phyloP scores from a whole-genome alignment of 2,329 filamentous ascomycete genomes.

The Kalmusia sp. region DNA sequence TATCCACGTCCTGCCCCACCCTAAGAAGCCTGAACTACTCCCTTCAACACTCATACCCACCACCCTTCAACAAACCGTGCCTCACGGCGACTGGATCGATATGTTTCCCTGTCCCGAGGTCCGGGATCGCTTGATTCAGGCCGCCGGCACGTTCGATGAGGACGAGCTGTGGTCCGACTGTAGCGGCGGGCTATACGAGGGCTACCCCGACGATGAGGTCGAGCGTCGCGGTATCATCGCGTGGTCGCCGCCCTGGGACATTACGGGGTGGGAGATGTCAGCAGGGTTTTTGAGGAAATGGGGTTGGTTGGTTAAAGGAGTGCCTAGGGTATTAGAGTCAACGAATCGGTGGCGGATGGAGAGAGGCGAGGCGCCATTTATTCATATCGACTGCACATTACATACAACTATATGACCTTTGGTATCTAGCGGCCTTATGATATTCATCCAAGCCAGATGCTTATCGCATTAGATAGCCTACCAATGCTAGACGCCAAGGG shows the following conservation, averaged over 20 bases:
- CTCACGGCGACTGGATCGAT: slow-evolving; percentile 64
- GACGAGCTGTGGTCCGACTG: slow-evolving; percentile 13
- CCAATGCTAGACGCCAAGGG: too few relatives aligned
- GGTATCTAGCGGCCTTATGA: background rate
- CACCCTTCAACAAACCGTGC: slow-evolving; percentile 53
- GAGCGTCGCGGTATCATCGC: slow-evolving; percentile 6
- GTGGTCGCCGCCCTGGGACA: slow-evolving; percentile 15
- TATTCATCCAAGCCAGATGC: too few relatives aligned
- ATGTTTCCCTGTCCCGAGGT: slow-evolving; percentile 63
- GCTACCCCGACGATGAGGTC: slow-evolving; percentile 9
- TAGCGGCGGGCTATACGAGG: slow-evolving; percentile 15
- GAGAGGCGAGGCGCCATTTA: slow-evolving; percentile 11
- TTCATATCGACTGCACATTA: background rate
- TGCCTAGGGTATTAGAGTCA: slow-evolving; percentile 2
- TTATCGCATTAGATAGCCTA: too few relatives aligned
- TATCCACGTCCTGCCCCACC: slow-evolving; percentile 7
- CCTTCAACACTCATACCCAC: slow-evolving; percentile 56
- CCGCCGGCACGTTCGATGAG: slow-evolving; percentile 12
- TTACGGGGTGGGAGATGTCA: slow-evolving; percentile 15
- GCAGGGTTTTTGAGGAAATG: slow-evolving; percentile 17
- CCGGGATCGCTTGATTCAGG: slow-evolving; percentile 57
- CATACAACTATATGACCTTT: background rate
- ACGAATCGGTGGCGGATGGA: slow-evolving; percentile 14
- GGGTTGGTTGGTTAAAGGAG: slow-evolving; percentile 11
- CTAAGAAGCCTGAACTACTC: slow-evolving; percentile 1